Evolutionary conservation across 805 yeast genomes (phyloP).

Genomic region (Zygoascus tannicola): DNA sequence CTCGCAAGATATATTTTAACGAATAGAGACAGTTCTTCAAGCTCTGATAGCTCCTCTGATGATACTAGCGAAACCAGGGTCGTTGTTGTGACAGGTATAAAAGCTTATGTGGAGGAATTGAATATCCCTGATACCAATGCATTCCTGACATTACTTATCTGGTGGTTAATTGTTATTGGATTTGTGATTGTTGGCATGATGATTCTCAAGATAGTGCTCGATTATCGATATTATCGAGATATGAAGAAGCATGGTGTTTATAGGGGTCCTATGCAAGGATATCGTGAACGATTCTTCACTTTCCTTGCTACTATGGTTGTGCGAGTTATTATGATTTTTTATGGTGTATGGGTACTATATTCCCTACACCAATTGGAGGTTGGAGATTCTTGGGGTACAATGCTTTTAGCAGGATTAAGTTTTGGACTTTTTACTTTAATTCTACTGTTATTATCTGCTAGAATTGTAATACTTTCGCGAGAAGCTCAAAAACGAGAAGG

Average conservation of each 20-base stretch:
- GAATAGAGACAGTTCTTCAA: slow-evolving; percentile 1
- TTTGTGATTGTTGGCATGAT: slow-evolving; percentile 18
- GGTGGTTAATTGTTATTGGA: slow-evolving; percentile 25
- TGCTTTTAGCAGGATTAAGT: slow-evolving; percentile 24
- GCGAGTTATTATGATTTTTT: slow-evolving; percentile 24
- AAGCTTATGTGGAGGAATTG: slow-evolving; percentile 24
- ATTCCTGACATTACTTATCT: slow-evolving; percentile 25
- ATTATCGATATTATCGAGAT: slow-evolving; percentile 12
- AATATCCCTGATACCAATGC: slow-evolving; percentile 26
- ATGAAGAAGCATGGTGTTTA: slow-evolving; percentile 4
- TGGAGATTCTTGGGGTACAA: slow-evolving; percentile 26
- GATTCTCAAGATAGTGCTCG: slow-evolving; percentile 21
- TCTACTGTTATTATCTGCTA: slow-evolving; percentile 18
- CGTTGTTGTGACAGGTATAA: slow-evolving; percentile 23
- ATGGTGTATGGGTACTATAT: slow-evolving; percentile 27
- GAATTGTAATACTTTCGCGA: slow-evolving; percentile 22
- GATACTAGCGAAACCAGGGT: slow-evolving; percentile 1
- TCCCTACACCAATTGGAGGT: slow-evolving; percentile 26
- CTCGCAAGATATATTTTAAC: neutral
- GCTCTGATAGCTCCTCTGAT: slow-evolving; percentile 4
- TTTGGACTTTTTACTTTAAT: slow-evolving; percentile 22
- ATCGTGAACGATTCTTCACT: neutral
- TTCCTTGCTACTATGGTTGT: slow-evolving; percentile 17
- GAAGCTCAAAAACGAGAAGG: slow-evolving; percentile 18
- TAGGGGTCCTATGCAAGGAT: slow-evolving; percentile 2